Evolutionary conservation across 305 asterid species (phyloP), one percentile per base, ranked within the genome.

Genomic region (Euphrasia arctica): DNA sequence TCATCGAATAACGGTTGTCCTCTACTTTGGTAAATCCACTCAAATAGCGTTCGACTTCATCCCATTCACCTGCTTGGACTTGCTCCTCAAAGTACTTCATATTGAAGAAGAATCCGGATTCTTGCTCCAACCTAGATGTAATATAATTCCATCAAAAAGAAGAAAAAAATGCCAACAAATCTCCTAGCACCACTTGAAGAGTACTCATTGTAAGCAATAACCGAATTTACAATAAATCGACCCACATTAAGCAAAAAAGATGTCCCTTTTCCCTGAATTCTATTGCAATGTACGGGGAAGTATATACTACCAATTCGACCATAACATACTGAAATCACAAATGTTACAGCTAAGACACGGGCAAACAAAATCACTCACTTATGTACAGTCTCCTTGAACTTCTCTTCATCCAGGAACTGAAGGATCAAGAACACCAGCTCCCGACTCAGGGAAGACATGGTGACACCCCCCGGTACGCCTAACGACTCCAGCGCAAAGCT

Each of bases 401-500:
- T 89, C 84, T 92, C 98, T 80, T 92, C 98, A 63, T 92, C 98
- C 80, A 92, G 77, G 86, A 89, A 92, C 84, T 92, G 96, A 51
- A 89, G 83, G 59, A 92, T 89, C 60, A 92, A 82, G 86, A 89
- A 89, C 68, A 92, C 97, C 69, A 92, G 86, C 76, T 92, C 98
- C 75, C 97, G 85, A 80, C 98, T 89, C 81, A 92, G 83, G 75
- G 97, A 89, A 77, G 98, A 82, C 98, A 89, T 92, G 68, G 92
- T 80, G 77, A 80, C 90, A 74, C 84, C 87, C 68, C 94, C 94
- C 52, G 95, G 86, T 56, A 77, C 74, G 77, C 95, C 97, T 77
- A 90, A 74, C 90, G 90, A 90, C 91, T 90, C 95, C 95, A 87
- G 95, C 36, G 89, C 95, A 82, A 87, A 80, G 79, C 65, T 68